Percentiles rank a stretch among this genome's conserved stretches.
Conservation (phyloP, 805 yeast genomes). For the Cyberlindnera misumaiensis region DNA sequence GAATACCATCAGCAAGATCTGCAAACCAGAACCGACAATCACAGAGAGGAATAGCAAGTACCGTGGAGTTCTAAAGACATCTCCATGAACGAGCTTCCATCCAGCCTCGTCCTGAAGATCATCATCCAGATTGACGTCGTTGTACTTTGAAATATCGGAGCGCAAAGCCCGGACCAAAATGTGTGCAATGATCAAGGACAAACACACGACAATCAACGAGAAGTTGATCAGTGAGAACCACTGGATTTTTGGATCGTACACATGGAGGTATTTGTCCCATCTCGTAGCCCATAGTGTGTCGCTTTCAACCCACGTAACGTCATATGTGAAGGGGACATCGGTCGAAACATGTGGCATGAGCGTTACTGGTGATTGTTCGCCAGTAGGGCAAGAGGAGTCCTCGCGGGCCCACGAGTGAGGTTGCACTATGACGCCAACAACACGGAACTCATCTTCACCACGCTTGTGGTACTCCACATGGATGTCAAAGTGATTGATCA, state of each 20-base stretch:
- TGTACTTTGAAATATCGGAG: constrained; percentile 81
- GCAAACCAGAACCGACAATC: constrained; percentile 83
- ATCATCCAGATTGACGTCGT: constrained; percentile 80
- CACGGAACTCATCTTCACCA: constrained; percentile 61
- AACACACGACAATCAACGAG: constrained; percentile 68
- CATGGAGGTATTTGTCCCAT: constrained; percentile 95
- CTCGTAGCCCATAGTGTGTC: constrained; percentile 92
- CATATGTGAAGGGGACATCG: constrained; percentile 73
- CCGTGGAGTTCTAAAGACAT: constrained; percentile 82
- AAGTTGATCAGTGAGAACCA: constrained; percentile 93
- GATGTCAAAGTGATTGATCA: constrained; percentile 79
- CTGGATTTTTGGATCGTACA: constrained; percentile 87
- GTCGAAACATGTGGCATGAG: constrained; percentile 46
- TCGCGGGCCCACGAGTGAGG: constrained; percentile 52
- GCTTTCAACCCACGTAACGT: constrained; percentile 65
- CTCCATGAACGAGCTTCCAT: constrained; percentile 95
- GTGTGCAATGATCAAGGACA: constrained; percentile 74
- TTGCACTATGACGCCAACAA: constrained; percentile 81
- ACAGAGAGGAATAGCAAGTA: constrained; percentile 67
- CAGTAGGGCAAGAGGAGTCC: constrained; percentile 29
- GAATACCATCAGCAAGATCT: constrained; percentile 68
- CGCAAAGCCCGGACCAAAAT: constrained; percentile 72
- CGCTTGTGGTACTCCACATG: constrained; percentile 77
- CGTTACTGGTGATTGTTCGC: constrained; percentile 33
- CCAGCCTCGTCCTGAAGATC: constrained; percentile 91